Base-by-base conservation (phyloP, 2,329 filamentous ascomycete species). In the Septoria petroselini region DNA sequence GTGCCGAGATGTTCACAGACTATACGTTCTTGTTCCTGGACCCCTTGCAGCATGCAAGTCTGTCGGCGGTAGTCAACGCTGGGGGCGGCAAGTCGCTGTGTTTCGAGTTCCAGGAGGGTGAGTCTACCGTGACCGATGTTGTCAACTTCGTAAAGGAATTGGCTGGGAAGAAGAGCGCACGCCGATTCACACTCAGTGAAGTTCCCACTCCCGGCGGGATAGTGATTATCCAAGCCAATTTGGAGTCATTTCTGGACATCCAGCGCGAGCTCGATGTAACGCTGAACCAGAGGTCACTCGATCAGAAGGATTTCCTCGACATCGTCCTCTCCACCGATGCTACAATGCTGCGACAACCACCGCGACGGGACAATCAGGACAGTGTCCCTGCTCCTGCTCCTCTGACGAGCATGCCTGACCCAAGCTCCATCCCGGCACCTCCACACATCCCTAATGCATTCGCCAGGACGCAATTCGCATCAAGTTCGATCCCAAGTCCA, bases 11-110 rank as follows among this genome's bases (percentile, higher is more conserved):
- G 1, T 97, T 98, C 59, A 81, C 87, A 8, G 88, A 87, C 2
- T 93, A 91, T 62, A 91, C 85, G 0, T 96, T 97, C 63, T 76
- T 98, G 3, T 95, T 97, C 62, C 85, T 91, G 58, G 84, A 91
- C 46, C 69, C 79, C 45, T 74, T 74, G 2, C 91, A 97, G 66
- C 89, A 84, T 66, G 81, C 88, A 6, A 88, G 80, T 55, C 73
- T 98, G 3, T 72, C 87, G 35, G 81, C 83, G 0, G 83, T 85
- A 0, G 85, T 98, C 53, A 85, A 83, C 0, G 83, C 83, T 52
- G 93, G 87, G 3, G 82, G 84, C 51, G 93, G 93, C 6, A 97
- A 97, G 66, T 86, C 88, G 1, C 66, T 94, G 4, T 69, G 86
- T 3, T 83, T 78, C 51, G 73, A 82, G 21, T 76, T 90, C 0